A percentile compares a stretch with the other conserved stretches of the same genome.
These are phyloP conservation scores for Vitis riparia DNA, from an alignment of 164 flowering plant species.

Conservation along the genomic window DNA sequence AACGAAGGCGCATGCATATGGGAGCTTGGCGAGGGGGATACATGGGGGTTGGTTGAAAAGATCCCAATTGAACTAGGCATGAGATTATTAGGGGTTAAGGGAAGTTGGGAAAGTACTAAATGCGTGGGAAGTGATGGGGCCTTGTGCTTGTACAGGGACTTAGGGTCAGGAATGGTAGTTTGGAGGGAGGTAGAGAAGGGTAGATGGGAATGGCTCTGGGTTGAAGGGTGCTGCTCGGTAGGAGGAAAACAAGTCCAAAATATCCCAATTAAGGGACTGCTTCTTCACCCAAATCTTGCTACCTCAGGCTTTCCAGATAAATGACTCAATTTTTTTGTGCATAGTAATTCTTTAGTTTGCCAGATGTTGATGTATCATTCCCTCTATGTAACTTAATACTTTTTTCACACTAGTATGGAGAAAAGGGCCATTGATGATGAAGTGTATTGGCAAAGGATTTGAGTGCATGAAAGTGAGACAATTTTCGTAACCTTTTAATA, in stretches of 20 bases:
- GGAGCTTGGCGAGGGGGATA: constrained; percentile 46
- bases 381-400: too few species aligned
- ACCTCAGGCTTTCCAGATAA: constrained; percentile 1
- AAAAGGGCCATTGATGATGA: too few species aligned
- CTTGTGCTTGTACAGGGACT: constrained; percentile 49
- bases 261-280: constrained; percentile 41
- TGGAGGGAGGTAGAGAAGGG: constrained; percentile 39
- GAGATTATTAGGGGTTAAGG: constrained; percentile 32
- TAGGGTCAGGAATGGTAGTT: constrained; percentile 52
- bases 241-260: constrained; percentile 33
- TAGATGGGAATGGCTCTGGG: constrained; percentile 59
- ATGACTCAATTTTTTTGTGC: background rate
- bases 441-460: too few species aligned
- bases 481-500: too few species aligned
- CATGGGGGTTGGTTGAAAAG: constrained; percentile 40
- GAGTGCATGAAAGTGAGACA: too few species aligned
- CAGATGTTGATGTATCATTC: too few species aligned
- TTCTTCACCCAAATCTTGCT: constrained; percentile 43
- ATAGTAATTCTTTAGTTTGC: too few species aligned
- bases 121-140: constrained; percentile 50
- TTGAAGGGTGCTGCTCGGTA: constrained; percentile 46
- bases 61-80: constrained; percentile 48
- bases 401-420: too few species aligned
- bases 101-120: constrained; percentile 44
- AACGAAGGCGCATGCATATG: constrained; percentile 42